Conservation (phyloP, 345 rosid species). For the Corchorus capsularis region DNA sequence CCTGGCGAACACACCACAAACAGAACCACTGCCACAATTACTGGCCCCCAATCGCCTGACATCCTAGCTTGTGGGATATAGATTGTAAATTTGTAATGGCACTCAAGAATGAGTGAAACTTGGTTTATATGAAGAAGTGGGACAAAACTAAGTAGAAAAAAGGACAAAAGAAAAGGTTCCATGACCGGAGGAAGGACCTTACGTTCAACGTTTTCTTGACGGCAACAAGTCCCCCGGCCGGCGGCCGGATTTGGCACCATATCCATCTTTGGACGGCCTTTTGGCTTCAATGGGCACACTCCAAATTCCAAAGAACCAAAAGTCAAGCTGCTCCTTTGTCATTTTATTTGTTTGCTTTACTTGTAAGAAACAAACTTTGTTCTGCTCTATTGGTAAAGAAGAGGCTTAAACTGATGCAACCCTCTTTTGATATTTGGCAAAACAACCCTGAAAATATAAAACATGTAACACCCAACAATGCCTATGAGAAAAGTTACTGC, state of each 20-base stretch:
- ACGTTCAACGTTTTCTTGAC: neutral
- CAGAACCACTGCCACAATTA: slow-evolving; percentile 71
- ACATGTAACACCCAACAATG: neutral
- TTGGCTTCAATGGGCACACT: neutral
- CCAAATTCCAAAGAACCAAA: neutral
- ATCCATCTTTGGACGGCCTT: slow-evolving; percentile 7
- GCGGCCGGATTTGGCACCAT: neutral
- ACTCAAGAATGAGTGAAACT: neutral
- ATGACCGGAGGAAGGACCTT: neutral
- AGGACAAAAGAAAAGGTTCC: neutral
- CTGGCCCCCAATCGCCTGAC: slow-evolving; percentile 98
- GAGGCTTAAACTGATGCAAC: neutral
- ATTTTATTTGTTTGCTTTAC: no score
- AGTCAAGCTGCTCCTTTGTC: neutral
- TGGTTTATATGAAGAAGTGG: neutral
- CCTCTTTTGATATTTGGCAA: neutral
- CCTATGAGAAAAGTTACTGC: neutral
- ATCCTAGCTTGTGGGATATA: neutral
- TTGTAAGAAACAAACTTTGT: no score
- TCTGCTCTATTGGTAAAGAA: neutral
- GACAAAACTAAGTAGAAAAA: neutral
- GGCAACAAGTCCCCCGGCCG: neutral
- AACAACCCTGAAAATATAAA: neutral
- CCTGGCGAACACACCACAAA: slow-evolving; percentile 86
- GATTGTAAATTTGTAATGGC: no score